Percentiles rank a stretch among this genome's conserved stretches.
phyloP scores from a whole-genome alignment of 2,329 filamentous ascomycete species.

The Botrytis medusae region DNA sequence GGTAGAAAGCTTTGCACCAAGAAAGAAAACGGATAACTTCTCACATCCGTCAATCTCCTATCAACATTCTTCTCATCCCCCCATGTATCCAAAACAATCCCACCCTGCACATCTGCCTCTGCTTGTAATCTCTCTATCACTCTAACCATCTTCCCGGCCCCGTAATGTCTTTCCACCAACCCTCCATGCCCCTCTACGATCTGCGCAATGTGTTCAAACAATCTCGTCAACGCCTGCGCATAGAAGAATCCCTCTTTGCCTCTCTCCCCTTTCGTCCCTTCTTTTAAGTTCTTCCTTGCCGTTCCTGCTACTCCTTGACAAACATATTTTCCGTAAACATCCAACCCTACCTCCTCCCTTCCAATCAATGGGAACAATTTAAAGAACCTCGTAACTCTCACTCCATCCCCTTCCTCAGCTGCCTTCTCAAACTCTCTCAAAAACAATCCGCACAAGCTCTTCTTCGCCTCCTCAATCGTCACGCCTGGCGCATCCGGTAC shows the following conservation, averaged over 20 bases:
- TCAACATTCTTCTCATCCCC: constrained; percentile 83
- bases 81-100: constrained; percentile 95
- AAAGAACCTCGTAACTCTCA: constrained; percentile 93
- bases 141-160: constrained; percentile 85
- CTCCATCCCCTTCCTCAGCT: constrained; percentile 79
- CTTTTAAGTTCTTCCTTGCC: constrained; percentile 77
- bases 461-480: constrained; percentile 82
- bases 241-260: constrained; percentile 77
- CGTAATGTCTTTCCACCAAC: constrained; percentile 92
- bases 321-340: constrained; percentile 94
- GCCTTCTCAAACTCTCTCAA: constrained; percentile 94
- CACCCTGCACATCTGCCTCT: constrained; percentile 94
- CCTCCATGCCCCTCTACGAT: constrained; percentile 91
- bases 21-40: constrained; percentile 97
- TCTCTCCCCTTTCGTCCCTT: constrained; percentile 49
- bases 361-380: constrained; percentile 96
- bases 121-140: constrained; percentile 91
- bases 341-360: constrained; percentile 81
- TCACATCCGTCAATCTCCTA: constrained; percentile 87
- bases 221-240: constrained; percentile 80
- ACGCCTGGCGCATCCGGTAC: constrained; percentile 87
- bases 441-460: constrained; percentile 87
- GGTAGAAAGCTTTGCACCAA: constrained; percentile 91
- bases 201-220: constrained; percentile 97
- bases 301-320: constrained; percentile 89